Evolutionary conservation across 129 eudicot species (phyloP).

Genomic region (Centrapalus pauciflorus): DNA sequence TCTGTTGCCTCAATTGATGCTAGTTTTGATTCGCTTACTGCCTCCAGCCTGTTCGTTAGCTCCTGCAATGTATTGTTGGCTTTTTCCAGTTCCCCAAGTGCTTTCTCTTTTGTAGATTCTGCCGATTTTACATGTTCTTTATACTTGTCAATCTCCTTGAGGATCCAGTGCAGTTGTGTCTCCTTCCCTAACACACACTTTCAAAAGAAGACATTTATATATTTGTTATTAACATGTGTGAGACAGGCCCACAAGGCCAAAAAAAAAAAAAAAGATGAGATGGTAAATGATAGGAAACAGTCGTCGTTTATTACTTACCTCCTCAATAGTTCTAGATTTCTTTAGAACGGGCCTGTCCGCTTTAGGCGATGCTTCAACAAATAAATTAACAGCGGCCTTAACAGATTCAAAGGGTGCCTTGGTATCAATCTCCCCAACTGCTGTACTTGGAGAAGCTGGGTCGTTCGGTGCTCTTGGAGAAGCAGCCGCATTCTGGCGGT

Average conservation of each 20-base stretch:
- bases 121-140: conserved; percentile 45
- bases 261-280: no score
- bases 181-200: conserved; percentile 70
- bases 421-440: conserved; percentile 74
- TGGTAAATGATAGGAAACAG: neutral
- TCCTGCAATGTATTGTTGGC: conserved; percentile 63
- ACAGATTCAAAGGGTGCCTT: conserved; percentile 83
- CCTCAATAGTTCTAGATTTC: conserved; percentile 45
- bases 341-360: conserved; percentile 30
- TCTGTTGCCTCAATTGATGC: conserved; percentile 52
- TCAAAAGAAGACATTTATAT: neutral
- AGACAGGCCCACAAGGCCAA: no score
- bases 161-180: conserved; percentile 67
- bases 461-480: conserved; percentile 24
- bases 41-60: conserved; percentile 54
- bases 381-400: conserved; percentile 74
- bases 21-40: conserved; percentile 55
- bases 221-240: no score
- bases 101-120: conserved; percentile 53
- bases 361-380: conserved; percentile 63
- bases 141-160: conserved; percentile 54
- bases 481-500: conserved; percentile 28
- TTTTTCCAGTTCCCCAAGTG: conserved; percentile 52
- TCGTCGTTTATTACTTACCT: conserved; percentile 44
- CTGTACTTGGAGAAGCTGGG: conserved; percentile 35